Evolutionary conservation across 2,329 filamentous ascomycete species (phyloP).

Genomic region (Akanthomyces muscarius): DNA sequence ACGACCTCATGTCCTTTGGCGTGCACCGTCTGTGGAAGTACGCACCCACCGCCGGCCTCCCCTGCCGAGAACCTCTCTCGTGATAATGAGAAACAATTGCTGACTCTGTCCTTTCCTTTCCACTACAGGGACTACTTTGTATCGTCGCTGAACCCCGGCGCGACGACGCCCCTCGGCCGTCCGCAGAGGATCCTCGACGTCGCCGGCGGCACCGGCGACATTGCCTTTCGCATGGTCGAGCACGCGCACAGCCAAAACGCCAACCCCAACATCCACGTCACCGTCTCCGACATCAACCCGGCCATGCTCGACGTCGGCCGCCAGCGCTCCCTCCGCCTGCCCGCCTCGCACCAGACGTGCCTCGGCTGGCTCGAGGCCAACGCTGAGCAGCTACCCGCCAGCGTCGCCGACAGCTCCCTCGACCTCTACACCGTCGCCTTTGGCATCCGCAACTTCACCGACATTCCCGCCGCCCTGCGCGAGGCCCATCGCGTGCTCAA

Average conservation of each 20-base stretch:
- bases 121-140: slow-evolving; percentile 77
- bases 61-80: not conserved
- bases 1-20: slow-evolving; percentile 97
- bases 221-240: slow-evolving; percentile 92
- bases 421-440: slow-evolving; percentile 98
- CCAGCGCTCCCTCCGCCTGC: slow-evolving; percentile 64
- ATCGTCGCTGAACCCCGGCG: slow-evolving; percentile 80
- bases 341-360: slow-evolving; percentile 51
- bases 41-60: slow-evolving; percentile 22
- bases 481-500: slow-evolving; percentile 88
- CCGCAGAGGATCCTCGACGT: slow-evolving; percentile 84
- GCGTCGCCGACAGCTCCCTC: slow-evolving; percentile 65
- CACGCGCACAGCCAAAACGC: slow-evolving; percentile 75
- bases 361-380: slow-evolving; percentile 83
- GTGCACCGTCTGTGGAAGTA: slow-evolving; percentile 94
- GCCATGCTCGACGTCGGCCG: slow-evolving; percentile 88
- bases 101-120: not conserved
- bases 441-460: slow-evolving; percentile 94
- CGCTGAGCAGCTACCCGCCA: slow-evolving; percentile 66
- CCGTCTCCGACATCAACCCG: slow-evolving; percentile 92
- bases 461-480: slow-evolving; percentile 75
- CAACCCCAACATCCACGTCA: slow-evolving; percentile 77
- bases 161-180: slow-evolving; percentile 38
- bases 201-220: slow-evolving; percentile 94
- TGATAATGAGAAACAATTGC: not conserved